Evolutionary conservation across 2,329 filamentous ascomycete genomes (phyloP), one percentile per base, ranked within the genome.

Genomic region (Aspergillus viridinutans): DNA sequence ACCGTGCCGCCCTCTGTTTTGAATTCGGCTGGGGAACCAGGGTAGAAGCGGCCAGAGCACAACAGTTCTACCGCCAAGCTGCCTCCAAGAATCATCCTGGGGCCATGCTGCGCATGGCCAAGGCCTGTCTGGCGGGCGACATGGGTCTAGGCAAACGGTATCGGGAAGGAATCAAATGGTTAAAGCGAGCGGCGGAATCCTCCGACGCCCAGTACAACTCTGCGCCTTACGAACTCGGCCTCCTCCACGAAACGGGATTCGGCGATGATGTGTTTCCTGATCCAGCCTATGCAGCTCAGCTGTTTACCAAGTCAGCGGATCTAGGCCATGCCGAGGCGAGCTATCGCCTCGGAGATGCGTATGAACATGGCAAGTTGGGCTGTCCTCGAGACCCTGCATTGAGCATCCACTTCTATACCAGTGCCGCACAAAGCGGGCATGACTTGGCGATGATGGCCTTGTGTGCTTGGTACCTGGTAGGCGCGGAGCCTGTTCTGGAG

Each of bases 401-500:
- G 53, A 97, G 92, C 62, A 92, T 99, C 9, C 94, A 99, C 73
- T 99, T 97, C 71, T 99, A 99, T 77, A 99, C 93, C 1, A 88
- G 87, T 26, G 93, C 94, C 12, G 94, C 94, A 2, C 90, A 96
- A 68, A 82, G 83, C 49, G 91, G 90, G 1, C 89, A 97, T 68
- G 82, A 92, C 0, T 83, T 86, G 50, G 93, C 92, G 50, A 97
- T 97, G 92, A 96, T 99, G 92, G 93, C 93, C 4, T 81, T 99
- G 8, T 99, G 94, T 75, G 94, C 94, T 10, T 99, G 94, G 94
- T 99, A 97, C 74, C 89, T 97, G 82, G 89, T 97, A 43, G 94
- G 94, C 10, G 94, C 94, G 1, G 89, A 92, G 64, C 92, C 92
- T 0, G 86, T 97, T 14, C 78, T 99, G 23, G 92, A 96, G 59